phyloP scores from a whole-genome alignment of 257 asterid genomes.

The Verbena officinalis region DNA sequence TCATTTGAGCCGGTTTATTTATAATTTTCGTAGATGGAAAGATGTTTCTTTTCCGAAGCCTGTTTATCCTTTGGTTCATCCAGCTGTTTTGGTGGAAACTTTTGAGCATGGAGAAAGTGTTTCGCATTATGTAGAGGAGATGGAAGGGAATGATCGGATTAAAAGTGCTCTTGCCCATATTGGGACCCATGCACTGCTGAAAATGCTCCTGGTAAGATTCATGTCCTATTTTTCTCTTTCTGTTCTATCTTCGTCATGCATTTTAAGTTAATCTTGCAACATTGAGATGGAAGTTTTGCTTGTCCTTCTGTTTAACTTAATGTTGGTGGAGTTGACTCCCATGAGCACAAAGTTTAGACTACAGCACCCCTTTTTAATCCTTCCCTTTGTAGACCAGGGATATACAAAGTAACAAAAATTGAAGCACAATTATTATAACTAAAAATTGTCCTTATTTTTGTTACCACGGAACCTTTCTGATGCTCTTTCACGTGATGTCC shows the following conservation, averaged over 20 bases:
- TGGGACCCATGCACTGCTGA: conserved; percentile 85
- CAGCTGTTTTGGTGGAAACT: conserved; percentile 89
- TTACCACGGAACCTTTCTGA: neutral
- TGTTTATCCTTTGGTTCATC: conserved; percentile 88
- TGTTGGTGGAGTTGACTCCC: too few relatives aligned
- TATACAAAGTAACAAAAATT: neutral
- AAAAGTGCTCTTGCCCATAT: conserved; percentile 89
- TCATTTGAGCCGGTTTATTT: conserved; percentile 82
- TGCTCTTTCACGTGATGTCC: neutral
- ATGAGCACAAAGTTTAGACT: neutral
- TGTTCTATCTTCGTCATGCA: neutral
- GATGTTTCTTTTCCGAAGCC: conserved; percentile 94
- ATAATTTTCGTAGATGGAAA: conserved; percentile 84
- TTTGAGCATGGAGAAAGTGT: conserved; percentile 92
- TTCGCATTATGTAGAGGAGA: conserved; percentile 71
- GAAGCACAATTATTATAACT: neutral
- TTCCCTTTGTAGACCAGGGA: too few relatives aligned
- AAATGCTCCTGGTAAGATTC: conserved; percentile 80
- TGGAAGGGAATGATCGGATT: conserved; percentile 60
- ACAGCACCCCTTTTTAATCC: too few relatives aligned
- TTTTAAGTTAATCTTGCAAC: neutral
- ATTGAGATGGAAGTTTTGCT: neutral
- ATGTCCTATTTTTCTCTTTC: neutral
- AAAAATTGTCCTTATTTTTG: neutral
- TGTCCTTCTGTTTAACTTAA: neutral